These are phyloP conservation scores for Talaromyces sp. DNA, from an alignment of 2,329 filamentous ascomycete species.

Conservation along the genomic window DNA sequence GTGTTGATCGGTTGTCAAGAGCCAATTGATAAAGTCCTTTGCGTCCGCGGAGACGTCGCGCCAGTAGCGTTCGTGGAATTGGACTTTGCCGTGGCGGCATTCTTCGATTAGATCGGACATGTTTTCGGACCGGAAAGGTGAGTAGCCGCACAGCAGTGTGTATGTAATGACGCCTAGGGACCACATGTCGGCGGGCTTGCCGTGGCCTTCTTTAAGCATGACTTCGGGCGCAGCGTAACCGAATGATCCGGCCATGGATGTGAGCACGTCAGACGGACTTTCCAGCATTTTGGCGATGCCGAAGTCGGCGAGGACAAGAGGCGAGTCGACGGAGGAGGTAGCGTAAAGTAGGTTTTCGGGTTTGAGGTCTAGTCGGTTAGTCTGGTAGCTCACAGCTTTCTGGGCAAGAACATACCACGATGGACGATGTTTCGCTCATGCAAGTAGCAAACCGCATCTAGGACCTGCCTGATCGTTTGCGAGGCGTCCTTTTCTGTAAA, in stretches of 20 bases:
- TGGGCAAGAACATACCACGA: conserved; percentile 60
- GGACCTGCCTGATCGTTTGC: conserved; percentile 89
- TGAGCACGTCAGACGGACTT: conserved; percentile 83
- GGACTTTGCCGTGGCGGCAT: conserved; percentile 75
- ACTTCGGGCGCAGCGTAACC: conserved; percentile 97
- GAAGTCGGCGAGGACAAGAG: conserved; percentile 92
- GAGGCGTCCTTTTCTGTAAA: conserved; percentile 98
- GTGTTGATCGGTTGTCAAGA: conserved; percentile 75
- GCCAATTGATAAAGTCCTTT: conserved; percentile 83
- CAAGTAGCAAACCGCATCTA: conserved; percentile 89
- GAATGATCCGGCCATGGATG: conserved; percentile 97
- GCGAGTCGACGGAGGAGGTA: conserved; percentile 70
- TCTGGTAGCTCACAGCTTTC: too few species aligned
- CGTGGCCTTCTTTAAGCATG: conserved; percentile 96
- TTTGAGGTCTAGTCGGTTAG: conserved; percentile 70
- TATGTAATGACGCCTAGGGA: conserved; percentile 98
- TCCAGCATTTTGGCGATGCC: conserved; percentile 98
- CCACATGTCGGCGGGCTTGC: conserved; percentile 99
- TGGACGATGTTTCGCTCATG: conserved; percentile 95
- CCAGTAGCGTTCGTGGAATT: conserved; percentile 99
- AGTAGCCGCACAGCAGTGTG: conserved; percentile 95
- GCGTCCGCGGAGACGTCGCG: conserved; percentile 93
- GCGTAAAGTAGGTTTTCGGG: conserved; percentile 96
- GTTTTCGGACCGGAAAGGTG: conserved; percentile 93
- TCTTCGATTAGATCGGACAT: conserved; percentile 91